Conservation (phyloP, 805 yeast genomes). For the Torulaspora gathmanii region DNA sequence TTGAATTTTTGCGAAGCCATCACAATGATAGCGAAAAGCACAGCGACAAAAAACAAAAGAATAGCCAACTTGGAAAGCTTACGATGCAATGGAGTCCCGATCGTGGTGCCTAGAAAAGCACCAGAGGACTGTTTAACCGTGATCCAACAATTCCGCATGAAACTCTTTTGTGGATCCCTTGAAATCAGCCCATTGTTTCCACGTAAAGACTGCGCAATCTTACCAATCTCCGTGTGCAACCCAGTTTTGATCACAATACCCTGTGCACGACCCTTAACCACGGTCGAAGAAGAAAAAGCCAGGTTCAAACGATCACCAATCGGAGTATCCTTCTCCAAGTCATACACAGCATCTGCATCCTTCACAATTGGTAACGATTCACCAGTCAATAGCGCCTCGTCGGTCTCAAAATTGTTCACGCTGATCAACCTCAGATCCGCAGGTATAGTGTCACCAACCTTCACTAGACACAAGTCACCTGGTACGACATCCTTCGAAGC, state of each 20-base stretch:
- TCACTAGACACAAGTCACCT: constrained; percentile 85
- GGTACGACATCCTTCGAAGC: constrained; percentile 86
- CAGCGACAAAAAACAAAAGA: constrained; percentile 66
- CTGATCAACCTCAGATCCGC: constrained; percentile 83
- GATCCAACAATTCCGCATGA: constrained; percentile 34
- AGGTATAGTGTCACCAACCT: constrained; percentile 93
- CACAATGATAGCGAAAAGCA: constrained; percentile 78
- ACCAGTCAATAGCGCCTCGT: constrained; percentile 92
- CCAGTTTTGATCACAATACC: constrained; percentile 96
- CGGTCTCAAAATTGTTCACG: constrained; percentile 75
- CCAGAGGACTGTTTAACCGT: constrained; percentile 55
- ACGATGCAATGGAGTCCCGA: constrained; percentile 79
- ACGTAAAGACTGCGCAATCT: constrained; percentile 80
- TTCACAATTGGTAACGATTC: constrained; percentile 86
- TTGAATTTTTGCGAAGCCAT: constrained; percentile 76
- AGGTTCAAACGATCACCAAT: constrained; percentile 67
- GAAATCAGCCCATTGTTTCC: constrained; percentile 26
- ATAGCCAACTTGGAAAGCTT: constrained; percentile 74
- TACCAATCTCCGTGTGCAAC: constrained; percentile 84
- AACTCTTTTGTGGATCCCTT: constrained; percentile 41
- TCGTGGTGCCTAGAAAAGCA: constrained; percentile 65
- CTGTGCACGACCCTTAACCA: constrained; percentile 87
- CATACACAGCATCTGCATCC: constrained; percentile 41
- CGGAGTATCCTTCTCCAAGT: constrained; percentile 38
- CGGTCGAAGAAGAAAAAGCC: constrained; percentile 95